These are phyloP conservation scores for Dryadomyces quercivorus DNA, from an alignment of 2,329 filamentous ascomycete species.

Conservation along the genomic window DNA sequence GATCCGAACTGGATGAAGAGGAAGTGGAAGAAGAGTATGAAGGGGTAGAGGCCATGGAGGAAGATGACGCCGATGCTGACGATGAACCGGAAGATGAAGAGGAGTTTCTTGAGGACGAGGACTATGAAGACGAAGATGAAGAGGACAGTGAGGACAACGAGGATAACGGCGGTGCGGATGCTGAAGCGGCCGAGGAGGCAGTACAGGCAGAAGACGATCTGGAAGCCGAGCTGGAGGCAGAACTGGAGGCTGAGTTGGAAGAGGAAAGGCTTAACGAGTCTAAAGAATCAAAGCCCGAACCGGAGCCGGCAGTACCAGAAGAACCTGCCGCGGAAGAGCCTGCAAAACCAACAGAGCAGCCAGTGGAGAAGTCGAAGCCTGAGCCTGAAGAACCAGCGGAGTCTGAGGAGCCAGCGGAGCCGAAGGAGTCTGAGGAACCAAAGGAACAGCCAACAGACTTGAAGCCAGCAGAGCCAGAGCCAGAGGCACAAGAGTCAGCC, in stretches of 20 bases:
- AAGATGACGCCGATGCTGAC: background rate
- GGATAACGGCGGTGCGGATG: background rate
- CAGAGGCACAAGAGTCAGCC: background rate
- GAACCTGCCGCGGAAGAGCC: too few species aligned
- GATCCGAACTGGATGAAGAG: background rate
- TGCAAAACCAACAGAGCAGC: background rate
- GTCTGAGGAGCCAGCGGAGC: background rate
- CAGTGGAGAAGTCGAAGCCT: background rate
- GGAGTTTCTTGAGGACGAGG: background rate
- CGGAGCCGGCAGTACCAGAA: background rate
- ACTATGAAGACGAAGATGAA: background rate
- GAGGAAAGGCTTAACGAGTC: too few species aligned
- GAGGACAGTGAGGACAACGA: background rate
- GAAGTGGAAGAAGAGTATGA: background rate
- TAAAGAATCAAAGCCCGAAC: too few species aligned
- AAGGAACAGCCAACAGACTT: background rate
- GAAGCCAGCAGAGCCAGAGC: background rate
- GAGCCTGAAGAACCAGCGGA: background rate
- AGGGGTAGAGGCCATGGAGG: background rate
- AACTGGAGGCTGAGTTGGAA: background rate
- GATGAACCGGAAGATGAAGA: background rate
- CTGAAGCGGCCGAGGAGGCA: background rate
- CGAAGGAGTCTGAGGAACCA: background rate
- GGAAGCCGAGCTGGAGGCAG: conserved; percentile 2
- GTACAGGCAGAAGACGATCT: background rate